These are phyloP conservation scores for Boletus rubroflammeus DNA, from an alignment of 768 basidiomycete genomes.

Conservation along the genomic window DNA sequence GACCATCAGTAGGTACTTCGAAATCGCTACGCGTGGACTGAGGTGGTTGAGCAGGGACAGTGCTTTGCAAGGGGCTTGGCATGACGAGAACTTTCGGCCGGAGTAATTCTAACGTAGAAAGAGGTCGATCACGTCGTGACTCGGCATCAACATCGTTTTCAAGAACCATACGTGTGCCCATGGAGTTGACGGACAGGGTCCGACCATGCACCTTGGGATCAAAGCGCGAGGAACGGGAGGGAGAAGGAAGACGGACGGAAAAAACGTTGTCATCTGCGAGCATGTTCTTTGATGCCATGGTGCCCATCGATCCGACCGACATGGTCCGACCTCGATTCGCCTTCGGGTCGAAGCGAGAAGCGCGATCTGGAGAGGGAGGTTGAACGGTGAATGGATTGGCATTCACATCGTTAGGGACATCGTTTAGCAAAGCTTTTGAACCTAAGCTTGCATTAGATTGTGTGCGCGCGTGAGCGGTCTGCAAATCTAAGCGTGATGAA, in stretches of 20 bases:
- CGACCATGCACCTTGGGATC: constrained; percentile 76
- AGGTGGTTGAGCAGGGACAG: constrained; percentile 32
- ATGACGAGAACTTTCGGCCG: constrained; percentile 92
- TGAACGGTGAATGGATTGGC: constrained; percentile 34
- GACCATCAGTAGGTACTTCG: constrained; percentile 61
- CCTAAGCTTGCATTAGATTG: constrained; percentile 52
- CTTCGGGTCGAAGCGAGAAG: constrained; percentile 46
- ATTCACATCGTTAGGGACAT: constrained; percentile 32
- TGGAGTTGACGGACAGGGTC: constrained; percentile 59
- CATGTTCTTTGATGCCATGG: constrained; percentile 31
- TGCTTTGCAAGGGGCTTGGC: constrained; percentile 79
- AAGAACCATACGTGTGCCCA: constrained; percentile 60
- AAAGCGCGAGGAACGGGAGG: constrained; percentile 62
- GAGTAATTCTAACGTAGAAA: constrained; percentile 74
- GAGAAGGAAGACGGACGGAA: constrained; percentile 60
- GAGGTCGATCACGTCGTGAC: constrained; percentile 48
- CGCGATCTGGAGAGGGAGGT: constrained; percentile 36
- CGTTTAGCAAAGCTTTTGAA: constrained; percentile 43
- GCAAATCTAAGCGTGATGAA: constrained; percentile 32
- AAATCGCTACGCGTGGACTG: constrained; percentile 53
- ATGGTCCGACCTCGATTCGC: constrained; percentile 34
- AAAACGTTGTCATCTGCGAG: constrained; percentile 59
- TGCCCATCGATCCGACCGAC: constrained; percentile 48
- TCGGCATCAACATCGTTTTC: constrained; percentile 47
- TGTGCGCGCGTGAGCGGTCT: constrained; percentile 39